Evolutionary conservation across 768 basidiomycete genomes (phyloP), one percentile per base, ranked within the genome.

Genomic region (Amanita pseudoporphyria): DNA sequence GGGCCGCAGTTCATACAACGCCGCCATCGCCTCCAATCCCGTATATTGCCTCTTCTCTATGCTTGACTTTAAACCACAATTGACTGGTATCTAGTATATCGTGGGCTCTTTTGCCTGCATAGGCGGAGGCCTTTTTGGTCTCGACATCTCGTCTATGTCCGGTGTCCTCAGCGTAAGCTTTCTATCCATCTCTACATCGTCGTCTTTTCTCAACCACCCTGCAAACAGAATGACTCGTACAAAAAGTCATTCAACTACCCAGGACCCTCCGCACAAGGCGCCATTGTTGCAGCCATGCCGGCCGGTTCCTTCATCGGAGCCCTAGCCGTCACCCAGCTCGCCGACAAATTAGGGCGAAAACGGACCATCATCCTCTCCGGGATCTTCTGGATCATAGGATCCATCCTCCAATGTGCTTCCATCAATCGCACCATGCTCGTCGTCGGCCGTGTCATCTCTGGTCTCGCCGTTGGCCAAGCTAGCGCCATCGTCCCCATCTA

Each of bases 91-190:
- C 30, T 53, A 86, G 84, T 86, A 86, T 62, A 63, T 86, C 51
- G 85, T 87, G 49, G 85, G 85, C 26, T 79, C 82, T 14, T 87
- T 87, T 64, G 84, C 85, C 63, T 87, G 85, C 62, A 86, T 87
- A 54, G 84, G 85, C 32, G 84, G 84, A 56, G 82, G 82, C 43
- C 75, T 87, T 32, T 87, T 87, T 60, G 85, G 85, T 62, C 62
- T 87, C 68, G 85, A 87, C 71, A 85, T 87, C 59, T 83, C 84
- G 58, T 87, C 83, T 60, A 87, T 87, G 84, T 83, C 84, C 45
- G 84, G 81, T 6, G 82, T 87, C 45, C 65, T 87, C 55, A 82
- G 60, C 49, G 65, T 64, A 44, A 45, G 64, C n/a, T n/a, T n/a
- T n/a, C n/a, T 57, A 18, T 24, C 7, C 6, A 10, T 45, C 6